Conservation (phyloP, 2,329 filamentous ascomycete species). For the Epichloe scottii region DNA sequence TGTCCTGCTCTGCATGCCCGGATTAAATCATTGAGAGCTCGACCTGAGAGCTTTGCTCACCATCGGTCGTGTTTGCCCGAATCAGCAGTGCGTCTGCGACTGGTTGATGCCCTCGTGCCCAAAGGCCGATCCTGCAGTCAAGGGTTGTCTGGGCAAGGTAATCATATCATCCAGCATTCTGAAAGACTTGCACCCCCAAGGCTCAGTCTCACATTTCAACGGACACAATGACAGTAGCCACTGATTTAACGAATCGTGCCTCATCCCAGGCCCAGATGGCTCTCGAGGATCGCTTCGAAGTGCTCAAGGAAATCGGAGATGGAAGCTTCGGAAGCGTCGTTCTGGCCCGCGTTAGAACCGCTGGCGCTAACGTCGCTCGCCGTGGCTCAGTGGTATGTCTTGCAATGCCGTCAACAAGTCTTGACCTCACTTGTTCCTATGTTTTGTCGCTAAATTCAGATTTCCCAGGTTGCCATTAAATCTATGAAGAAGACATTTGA, state of each 20-base stretch:
- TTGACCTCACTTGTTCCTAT: constrained; percentile 7
- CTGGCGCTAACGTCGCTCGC: constrained; percentile 77
- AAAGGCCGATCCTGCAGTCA: neutral
- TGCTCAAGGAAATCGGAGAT: constrained; percentile 96
- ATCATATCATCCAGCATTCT: neutral
- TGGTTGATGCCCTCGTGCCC: constrained; percentile 5
- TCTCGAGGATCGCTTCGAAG: constrained; percentile 89
- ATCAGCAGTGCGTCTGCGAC: constrained; percentile 13
- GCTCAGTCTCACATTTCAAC: neutral
- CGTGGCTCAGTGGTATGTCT: constrained; percentile 78
- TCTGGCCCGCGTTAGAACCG: constrained; percentile 79
- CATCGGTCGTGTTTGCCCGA: neutral
- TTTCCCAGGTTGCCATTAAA: constrained; percentile 80
- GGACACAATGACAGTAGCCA: constrained; percentile 57
- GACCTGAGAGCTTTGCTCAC: constrained; percentile 14
- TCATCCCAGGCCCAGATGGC: constrained; percentile 47
- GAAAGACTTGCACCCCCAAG: neutral
- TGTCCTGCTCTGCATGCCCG: constrained; percentile 22
- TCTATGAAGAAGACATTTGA: constrained; percentile 99
- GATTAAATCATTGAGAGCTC: constrained; percentile 20
- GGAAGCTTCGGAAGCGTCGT: constrained; percentile 96
- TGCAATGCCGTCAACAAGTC: constrained; percentile 7
- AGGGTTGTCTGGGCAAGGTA: neutral
- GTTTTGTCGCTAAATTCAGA: neutral
- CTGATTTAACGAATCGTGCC: constrained; percentile 59